Base-by-base conservation (phyloP, 2,329 filamentous ascomycete genomes). In the Claviceps quebecensis region DNA sequence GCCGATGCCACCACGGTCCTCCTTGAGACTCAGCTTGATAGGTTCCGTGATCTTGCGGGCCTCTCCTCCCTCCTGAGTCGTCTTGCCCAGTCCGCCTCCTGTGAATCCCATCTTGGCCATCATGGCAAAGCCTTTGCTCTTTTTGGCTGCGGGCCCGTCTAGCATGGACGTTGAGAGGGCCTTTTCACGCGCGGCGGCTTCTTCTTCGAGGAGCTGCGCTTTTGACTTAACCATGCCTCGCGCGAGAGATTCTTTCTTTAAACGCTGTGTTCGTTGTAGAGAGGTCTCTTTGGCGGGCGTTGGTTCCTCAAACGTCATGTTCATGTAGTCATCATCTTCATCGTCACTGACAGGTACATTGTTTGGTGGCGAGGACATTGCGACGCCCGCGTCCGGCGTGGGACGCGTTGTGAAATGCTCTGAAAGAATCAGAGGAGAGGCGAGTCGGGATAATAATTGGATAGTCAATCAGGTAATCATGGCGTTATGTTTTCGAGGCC, bases 91-190 rank as follows among this genome's bases (percentile, higher is more conserved):
- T 0, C 81, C 76, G 38, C 80, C 81, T 23, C 90, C 89, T 53
- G 81, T 84, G 70, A 94, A 98, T 1, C 93, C 93, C 75, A 98
- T 87, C 67, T 87, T 91, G 22, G 87, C 84, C 90, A 98, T 95
- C 88, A 98, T 96, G 57, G 87, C 81, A 55, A 94, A 80, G 1
- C 91, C 93, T 64, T 96, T 97, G 70, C 83, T 94, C 59, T 76
- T 77, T 48, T 79, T 75, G 16, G 76, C 70, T 16, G 66, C 66
- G 5, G 72, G 67, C 40, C 69, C 64, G 19, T 82, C 77, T 6
- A 95, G 72, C 47, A 93, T 73, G 5, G 84, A 86, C n/a, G 71
- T 86, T 4, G 82, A 76, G 26, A 96, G 77, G 0, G 86, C 87
- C 39, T 76, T 79, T 64, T 96, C 87, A 49, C 88, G 83, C 16